Evolutionary conservation across 768 basidiomycete genomes (phyloP).

Genomic region (Xerocomus brunneocitrinus): DNA sequence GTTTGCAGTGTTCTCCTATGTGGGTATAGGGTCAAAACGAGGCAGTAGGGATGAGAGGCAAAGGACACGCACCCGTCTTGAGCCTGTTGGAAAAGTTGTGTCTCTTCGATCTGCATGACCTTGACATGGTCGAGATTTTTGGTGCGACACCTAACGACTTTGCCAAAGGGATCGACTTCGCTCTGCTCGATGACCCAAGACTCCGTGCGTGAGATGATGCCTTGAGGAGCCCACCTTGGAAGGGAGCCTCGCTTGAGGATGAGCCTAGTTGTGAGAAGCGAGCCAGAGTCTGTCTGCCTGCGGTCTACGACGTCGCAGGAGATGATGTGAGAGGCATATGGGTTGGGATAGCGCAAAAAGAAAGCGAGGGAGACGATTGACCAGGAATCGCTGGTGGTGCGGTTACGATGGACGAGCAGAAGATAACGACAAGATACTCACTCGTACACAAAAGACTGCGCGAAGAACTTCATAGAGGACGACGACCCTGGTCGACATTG

Average conservation of each 20-base stretch:
- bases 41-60: background rate
- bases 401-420: background rate
- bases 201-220: constrained; percentile 79
- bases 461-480: constrained; percentile 49
- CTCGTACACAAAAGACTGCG: constrained; percentile 56
- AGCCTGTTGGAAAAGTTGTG: constrained; percentile 63
- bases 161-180: constrained; percentile 82
- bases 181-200: constrained; percentile 95
- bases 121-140: constrained; percentile 93
- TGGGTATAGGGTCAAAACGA: constrained; percentile 2
- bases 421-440: constrained; percentile 27
- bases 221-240: constrained; percentile 86
- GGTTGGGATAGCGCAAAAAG: constrained; percentile 94
- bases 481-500: constrained; percentile 32
- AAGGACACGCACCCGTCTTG: constrained; percentile 56
- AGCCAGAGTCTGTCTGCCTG: constrained; percentile 62
- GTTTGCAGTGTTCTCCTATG: constrained; percentile 74
- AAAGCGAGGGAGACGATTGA: constrained; percentile 89
- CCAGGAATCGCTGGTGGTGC: constrained; percentile 74
- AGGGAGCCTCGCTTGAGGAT: constrained; percentile 90
- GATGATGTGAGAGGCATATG: constrained; percentile 87
- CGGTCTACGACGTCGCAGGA: constrained; percentile 96
- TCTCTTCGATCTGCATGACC: constrained; percentile 89
- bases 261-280: constrained; percentile 81
- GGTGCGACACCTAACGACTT: constrained; percentile 72